These are phyloP conservation scores for Paraconiothyrium sp. DNA, from an alignment of 2,329 filamentous ascomycete species.

Conservation along the genomic window DNA sequence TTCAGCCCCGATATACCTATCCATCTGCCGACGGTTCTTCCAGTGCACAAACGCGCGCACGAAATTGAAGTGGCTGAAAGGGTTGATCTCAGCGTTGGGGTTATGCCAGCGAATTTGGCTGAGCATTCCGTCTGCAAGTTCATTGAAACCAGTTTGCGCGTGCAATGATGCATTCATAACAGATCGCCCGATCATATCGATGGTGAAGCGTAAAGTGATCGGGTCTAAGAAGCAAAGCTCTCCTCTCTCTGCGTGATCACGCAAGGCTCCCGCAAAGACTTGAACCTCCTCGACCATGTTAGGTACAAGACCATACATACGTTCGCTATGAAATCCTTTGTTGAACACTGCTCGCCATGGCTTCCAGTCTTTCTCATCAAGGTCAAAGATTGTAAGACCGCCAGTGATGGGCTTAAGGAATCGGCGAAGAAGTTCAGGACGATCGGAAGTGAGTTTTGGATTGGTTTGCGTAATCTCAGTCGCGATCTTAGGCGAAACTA, in stretches of 20 bases:
- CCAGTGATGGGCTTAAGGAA: conserved; percentile 23
- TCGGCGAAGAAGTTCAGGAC: conserved; percentile 12
- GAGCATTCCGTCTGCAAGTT: conserved; percentile 2
- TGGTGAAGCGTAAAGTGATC: conserved; percentile 1
- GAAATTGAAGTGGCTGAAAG: not conserved
- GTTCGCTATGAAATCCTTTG: conserved; percentile 19
- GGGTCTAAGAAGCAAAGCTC: not conserved
- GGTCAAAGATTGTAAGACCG: conserved; percentile 16
- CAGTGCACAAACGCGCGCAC: conserved; percentile 3
- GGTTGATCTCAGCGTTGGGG: conserved; percentile 1
- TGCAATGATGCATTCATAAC: not conserved
- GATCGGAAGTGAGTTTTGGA: conserved; percentile 12
- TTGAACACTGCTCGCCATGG: conserved; percentile 23
- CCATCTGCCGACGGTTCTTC: conserved; percentile 2
- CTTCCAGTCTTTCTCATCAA: conserved; percentile 20
- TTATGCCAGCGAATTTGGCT: conserved; percentile 4
- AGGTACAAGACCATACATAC: conserved; percentile 18
- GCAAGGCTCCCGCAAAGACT: conserved; percentile 11
- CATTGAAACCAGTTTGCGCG: not conserved
- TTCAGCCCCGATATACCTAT: conserved; percentile 20
- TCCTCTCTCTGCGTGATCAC: not conserved
- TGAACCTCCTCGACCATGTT: conserved; percentile 17
- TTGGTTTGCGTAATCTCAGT: conserved; percentile 19
- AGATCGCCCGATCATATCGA: conserved; percentile 1
- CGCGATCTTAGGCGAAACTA: conserved; percentile 12